Base-by-base conservation (phyloP, 2,329 filamentous ascomycete species). In the Tricladium varicosporioides region DNA sequence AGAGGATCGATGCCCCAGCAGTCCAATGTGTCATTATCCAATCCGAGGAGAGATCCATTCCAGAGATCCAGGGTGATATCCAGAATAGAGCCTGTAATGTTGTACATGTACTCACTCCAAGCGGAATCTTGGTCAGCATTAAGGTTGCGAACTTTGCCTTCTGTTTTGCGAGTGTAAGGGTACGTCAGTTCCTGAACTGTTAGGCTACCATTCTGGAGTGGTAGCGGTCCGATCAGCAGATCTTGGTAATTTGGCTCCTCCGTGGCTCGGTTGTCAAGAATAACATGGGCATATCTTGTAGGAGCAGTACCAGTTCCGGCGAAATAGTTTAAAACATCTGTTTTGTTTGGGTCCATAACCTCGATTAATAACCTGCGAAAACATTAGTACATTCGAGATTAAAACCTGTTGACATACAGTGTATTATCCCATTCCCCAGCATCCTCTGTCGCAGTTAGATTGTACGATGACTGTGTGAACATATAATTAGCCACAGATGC, bases 1-100 rank as follows among this genome's bases (percentile, higher is more conserved):
- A 49, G 13, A 19, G 47, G 27, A 19, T 49, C 47, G 36, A 18
- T 33, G 19, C 19, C 15, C 13, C 15, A 49, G 15, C 22, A 16
- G 13, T 33, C 67, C 5, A 77, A 62, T 0, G 73, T 76, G 59
- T 78, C 76, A 56, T 77, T 75, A 13, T 74, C 72, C 2, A 66
- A 53, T 1, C 75, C 76, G 32, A 68, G 61, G 9, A 66, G 68
- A 14, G 72, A 73, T 19, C 69, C 74, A 44, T 74, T 75, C 67
- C 75, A 75, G 2, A 80, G 69, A 48, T 78, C 76, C 32, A 73
- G 60, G 2, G 77, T 79, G 56, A 77, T 75, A 54, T 77, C 75
- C 5, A 67, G 66, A 33, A 76, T 70, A 49, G 67, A 66, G 32
- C 60, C 61, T n/a, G 60, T 70, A 40, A 78, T 67, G 11, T 69